These are phyloP conservation scores for Lobosporangium transversale DNA, from an alignment of 192 early-diverging fungal genomes.

Conservation along the genomic window DNA sequence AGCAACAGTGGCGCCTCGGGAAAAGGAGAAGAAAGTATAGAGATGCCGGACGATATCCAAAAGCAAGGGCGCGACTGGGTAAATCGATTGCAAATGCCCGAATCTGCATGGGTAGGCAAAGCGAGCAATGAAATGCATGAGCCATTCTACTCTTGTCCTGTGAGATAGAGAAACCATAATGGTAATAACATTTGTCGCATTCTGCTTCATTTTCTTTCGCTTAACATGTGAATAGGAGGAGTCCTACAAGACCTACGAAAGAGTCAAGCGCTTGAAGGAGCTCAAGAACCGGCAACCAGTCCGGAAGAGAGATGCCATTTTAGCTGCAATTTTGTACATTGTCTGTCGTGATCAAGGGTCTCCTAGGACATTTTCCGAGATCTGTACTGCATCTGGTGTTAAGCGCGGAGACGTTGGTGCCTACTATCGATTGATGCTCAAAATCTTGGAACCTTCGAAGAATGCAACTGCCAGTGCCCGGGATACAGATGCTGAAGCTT, in stretches of 20 bases:
- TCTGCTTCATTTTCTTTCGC: no score
- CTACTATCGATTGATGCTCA: slow-evolving; percentile 71
- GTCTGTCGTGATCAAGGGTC: slow-evolving; percentile 66
- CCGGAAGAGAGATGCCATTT: slow-evolving; percentile 68
- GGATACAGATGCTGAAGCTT: slow-evolving; percentile 51
- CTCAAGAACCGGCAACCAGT: slow-evolving; percentile 74
- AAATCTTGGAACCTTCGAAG: slow-evolving; percentile 61
- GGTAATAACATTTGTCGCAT: no score
- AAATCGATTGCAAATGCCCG: slow-evolving; percentile 33
- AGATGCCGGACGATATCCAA: slow-evolving; percentile 32
- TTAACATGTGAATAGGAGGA: slow-evolving; percentile 34
- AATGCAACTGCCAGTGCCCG: slow-evolving; percentile 31
- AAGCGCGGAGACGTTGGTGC: slow-evolving; percentile 69
- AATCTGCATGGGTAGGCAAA: slow-evolving; percentile 37
- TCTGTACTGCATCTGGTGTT: slow-evolving; percentile 68
- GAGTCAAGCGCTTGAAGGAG: slow-evolving; percentile 66
- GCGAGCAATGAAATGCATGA: background rate
- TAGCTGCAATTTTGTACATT: slow-evolving; percentile 69
- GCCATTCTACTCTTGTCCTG: no score
- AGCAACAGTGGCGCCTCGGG: background rate
- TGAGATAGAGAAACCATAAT: no score
- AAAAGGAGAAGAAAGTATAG: slow-evolving; percentile 1
- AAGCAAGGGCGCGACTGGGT: slow-evolving; percentile 45
- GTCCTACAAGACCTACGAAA: slow-evolving; percentile 60
- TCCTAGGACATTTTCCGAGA: slow-evolving; percentile 71